phyloP scores from a whole-genome alignment of 2,329 filamentous ascomycete genomes.

The Phaeomoniella chlamydospora region DNA sequence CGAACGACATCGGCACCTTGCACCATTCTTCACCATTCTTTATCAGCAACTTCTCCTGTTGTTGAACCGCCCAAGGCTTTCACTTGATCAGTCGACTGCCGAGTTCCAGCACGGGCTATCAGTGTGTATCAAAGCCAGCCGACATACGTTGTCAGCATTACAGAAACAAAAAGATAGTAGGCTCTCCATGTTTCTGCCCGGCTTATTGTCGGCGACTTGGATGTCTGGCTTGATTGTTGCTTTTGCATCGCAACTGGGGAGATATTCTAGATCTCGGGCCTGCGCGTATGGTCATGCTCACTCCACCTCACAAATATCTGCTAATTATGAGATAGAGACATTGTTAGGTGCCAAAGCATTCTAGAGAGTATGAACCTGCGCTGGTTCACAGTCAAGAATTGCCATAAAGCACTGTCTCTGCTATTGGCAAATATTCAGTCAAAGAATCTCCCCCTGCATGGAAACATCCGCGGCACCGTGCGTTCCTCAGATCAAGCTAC shows the following conservation, averaged over 20 bases:
- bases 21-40: conserved; percentile 24
- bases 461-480: conserved; percentile 1
- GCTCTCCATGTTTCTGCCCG: conserved; percentile 23
- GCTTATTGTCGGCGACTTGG: conserved; percentile 23
- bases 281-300: conserved; percentile 13
- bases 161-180: conserved; percentile 16
- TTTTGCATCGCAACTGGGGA: conserved; percentile 24
- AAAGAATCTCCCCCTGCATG: conserved; percentile 9
- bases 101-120: conserved; percentile 25
- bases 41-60: conserved; percentile 25
- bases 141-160: conserved; percentile 21
- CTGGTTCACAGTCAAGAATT: conserved; percentile 25
- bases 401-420: conserved; percentile 19
- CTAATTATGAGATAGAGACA: conserved; percentile 15
- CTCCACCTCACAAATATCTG: background rate
- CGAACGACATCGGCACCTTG: conserved; percentile 8
- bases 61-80: conserved; percentile 23
- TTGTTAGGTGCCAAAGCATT: conserved; percentile 17
- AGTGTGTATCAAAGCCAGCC: conserved; percentile 23
- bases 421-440: conserved; percentile 18
- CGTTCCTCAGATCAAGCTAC: background rate
- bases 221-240: conserved; percentile 26
- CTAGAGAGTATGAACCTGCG: conserved; percentile 19
- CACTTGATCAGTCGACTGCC: conserved; percentile 19
- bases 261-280: conserved; percentile 20